phyloP scores from a whole-genome alignment of 495 filamentous ascomycete genomes.

The Apiosordaria backusii region DNA sequence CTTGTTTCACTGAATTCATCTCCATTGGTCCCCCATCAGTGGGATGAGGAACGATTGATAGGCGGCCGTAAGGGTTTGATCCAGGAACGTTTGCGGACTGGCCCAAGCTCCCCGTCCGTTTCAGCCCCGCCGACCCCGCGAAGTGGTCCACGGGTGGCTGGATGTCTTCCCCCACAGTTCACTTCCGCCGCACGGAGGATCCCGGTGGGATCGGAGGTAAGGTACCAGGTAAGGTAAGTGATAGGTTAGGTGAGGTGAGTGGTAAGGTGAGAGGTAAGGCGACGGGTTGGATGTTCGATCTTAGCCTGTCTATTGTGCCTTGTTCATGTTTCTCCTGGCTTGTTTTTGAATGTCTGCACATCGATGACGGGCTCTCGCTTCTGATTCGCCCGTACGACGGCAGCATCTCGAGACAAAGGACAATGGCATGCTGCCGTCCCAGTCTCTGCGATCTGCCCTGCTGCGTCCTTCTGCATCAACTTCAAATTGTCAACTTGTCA shows the following conservation, averaged over 20 bases:
- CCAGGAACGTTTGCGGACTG: background rate
- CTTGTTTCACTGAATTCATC: background rate
- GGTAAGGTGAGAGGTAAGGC: background rate
- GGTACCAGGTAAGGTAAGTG: too few relatives aligned
- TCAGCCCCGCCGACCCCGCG: background rate
- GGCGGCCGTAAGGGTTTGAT: background rate
- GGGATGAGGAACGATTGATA: background rate
- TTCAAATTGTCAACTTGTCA: background rate
- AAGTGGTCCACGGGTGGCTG: background rate
- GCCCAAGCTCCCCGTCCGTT: background rate
- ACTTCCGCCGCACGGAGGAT: too few relatives aligned
- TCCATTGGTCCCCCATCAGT: background rate
- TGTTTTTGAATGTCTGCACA: background rate
- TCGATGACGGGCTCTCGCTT: background rate
- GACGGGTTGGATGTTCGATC: too few relatives aligned
- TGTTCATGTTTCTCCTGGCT: background rate
- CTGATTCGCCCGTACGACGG: conserved; percentile 28
- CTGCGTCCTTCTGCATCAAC: conserved; percentile 5
- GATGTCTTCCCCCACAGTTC: background rate
- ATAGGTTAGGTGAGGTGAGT: background rate
- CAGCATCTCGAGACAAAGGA: conserved; percentile 17
- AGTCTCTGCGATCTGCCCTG: conserved; percentile 13
- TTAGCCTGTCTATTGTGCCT: too few relatives aligned
- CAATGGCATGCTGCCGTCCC: conserved; percentile 16
- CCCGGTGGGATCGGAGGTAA: too few relatives aligned